These are phyloP conservation scores for Chlamydomonas applanata DNA, from an alignment of 139 green algal species.

Conservation along the genomic window DNA sequence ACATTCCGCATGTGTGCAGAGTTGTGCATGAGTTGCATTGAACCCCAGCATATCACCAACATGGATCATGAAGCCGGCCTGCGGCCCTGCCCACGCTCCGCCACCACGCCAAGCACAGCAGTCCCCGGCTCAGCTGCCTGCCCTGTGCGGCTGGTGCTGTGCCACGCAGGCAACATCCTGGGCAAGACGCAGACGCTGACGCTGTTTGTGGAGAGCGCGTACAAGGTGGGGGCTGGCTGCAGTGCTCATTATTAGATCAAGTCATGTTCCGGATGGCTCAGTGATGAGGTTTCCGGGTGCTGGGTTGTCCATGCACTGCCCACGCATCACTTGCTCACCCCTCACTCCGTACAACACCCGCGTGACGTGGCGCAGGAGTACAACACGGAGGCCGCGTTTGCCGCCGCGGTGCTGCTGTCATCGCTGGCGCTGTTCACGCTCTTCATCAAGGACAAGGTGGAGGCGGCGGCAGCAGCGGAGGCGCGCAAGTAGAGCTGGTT, in stretches of 20 bases:
- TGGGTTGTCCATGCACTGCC: too few relatives aligned
- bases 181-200: slow-evolving; percentile 88
- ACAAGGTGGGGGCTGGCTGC: slow-evolving; percentile 55
- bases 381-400: slow-evolving; percentile 77
- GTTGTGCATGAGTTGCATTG: too few relatives aligned
- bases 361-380: slow-evolving; percentile 44
- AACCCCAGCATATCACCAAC: too few relatives aligned
- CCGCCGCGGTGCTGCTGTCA: slow-evolving; percentile 78
- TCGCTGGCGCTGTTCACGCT: slow-evolving; percentile 77
- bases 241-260: background rate
- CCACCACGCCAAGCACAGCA: background rate
- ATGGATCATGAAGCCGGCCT: too few relatives aligned
- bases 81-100: too few relatives aligned
- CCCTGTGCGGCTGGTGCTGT: too few relatives aligned
- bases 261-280: background rate
- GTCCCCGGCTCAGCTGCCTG: too few relatives aligned
- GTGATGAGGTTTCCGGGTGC: background rate
- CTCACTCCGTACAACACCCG: too few relatives aligned
- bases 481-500: slow-evolving; percentile 26
- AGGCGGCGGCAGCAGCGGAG: slow-evolving; percentile 51
- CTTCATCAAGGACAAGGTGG: slow-evolving; percentile 73
- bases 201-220: slow-evolving; percentile 81
- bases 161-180: slow-evolving; percentile 90
- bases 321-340: too few relatives aligned
- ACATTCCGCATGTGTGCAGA: too few relatives aligned